phyloP scores from a whole-genome alignment of 176 grass and related monocot species.

The Zoysia japonica region DNA sequence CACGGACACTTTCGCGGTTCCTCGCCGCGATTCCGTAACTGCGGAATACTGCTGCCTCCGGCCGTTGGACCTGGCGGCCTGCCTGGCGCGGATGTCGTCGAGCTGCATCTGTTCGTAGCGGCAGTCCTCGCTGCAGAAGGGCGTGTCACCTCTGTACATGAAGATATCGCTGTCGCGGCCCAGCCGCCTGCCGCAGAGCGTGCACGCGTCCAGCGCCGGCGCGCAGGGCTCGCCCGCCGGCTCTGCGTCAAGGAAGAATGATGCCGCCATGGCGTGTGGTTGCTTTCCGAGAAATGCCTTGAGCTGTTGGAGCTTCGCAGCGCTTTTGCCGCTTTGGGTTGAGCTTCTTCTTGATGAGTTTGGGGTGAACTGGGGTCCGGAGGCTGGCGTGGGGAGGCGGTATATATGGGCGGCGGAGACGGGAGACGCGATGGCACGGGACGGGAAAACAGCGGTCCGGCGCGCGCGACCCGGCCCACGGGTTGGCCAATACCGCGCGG shows the following conservation, averaged over 20 bases:
- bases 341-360: too few relatives aligned
- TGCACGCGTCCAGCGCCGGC: conserved; percentile 50
- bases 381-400: background rate
- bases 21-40: background rate
- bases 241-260: conserved; percentile 59
- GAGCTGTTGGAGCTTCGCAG: too few relatives aligned
- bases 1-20: conserved; percentile 33
- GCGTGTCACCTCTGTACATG: conserved; percentile 78
- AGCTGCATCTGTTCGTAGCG: conserved; percentile 62
- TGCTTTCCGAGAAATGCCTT: too few relatives aligned
- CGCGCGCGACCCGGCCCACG: conserved; percentile 4
- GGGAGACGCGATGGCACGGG: background rate
- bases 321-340: too few relatives aligned
- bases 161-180: conserved; percentile 55
- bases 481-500: background rate
- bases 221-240: background rate
- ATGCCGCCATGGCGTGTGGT: too few relatives aligned
- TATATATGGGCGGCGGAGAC: background rate
- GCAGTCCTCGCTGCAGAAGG: conserved; percentile 85
- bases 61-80: background rate
- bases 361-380: background rate
- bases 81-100: conserved; percentile 36
- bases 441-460: background rate
- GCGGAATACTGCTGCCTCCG: background rate
- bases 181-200: conserved; percentile 63